Evolutionary conservation across 2,329 filamentous ascomycete species (phyloP).

Genomic region (Zymoseptoria brevis): DNA sequence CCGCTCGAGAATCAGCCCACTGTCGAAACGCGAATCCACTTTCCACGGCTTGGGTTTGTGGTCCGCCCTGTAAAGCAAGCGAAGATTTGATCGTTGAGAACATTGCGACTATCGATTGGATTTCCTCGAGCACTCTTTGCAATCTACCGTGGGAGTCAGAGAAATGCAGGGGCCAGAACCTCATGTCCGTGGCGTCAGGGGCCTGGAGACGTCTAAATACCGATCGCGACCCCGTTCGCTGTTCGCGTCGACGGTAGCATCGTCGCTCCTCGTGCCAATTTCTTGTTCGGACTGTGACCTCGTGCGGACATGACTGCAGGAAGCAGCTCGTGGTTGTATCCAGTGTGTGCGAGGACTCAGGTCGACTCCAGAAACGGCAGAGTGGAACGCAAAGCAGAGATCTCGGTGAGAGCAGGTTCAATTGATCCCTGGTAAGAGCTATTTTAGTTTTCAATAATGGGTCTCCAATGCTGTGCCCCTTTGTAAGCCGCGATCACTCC

Average conservation of each 20-base stretch:
- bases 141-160: neutral
- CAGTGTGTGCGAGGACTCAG: too few species aligned
- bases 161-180: too few species aligned
- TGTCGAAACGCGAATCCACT: constrained; percentile 33
- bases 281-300: too few species aligned
- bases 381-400: neutral
- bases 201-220: too few species aligned
- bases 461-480: neutral
- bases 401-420: neutral
- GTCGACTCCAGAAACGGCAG: too few species aligned
- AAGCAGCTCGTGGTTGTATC: too few species aligned
- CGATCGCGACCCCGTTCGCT: too few species aligned
- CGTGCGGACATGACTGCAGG: too few species aligned
- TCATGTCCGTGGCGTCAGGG: too few species aligned
- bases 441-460: neutral
- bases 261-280: too few species aligned
- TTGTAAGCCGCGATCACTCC: neutral
- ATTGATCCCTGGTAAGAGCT: neutral
- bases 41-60: constrained; percentile 35
- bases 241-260: too few species aligned
- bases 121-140: neutral
- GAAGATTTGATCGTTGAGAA: constrained; percentile 8
- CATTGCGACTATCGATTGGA: neutral
- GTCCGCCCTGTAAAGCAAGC: constrained; percentile 22
- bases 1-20: constrained; percentile 20